Conservation (phyloP, 202 grass and related monocot genomes). For the Dendrocalamus latiflorus region DNA sequence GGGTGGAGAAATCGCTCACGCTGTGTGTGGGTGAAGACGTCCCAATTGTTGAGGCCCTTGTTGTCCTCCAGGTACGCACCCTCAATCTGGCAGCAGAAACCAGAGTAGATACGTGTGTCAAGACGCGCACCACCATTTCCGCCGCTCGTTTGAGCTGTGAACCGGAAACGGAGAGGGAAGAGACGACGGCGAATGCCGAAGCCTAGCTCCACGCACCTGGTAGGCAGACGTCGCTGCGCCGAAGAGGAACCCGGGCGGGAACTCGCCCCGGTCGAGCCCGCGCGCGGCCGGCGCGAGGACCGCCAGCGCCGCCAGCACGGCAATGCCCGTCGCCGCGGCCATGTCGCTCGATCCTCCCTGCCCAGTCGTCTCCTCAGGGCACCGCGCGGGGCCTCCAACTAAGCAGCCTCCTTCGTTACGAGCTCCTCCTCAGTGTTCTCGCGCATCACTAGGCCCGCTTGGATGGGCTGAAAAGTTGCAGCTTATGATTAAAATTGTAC, state of each 20-base stretch:
- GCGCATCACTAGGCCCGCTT: no score
- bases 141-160: neutral
- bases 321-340: neutral
- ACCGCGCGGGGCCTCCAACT: neutral
- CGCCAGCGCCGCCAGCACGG: neutral
- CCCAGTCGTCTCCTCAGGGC: neutral
- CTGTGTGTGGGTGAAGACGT: constrained; percentile 45
- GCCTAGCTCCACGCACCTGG: constrained; percentile 25
- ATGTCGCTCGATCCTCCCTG: neutral
- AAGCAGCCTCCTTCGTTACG: neutral
- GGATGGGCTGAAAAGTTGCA: no score
- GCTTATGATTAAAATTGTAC: no score
- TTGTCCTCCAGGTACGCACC: constrained; percentile 61
- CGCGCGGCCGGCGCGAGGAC: constrained; percentile 14
- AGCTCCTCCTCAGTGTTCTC: neutral
- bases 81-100: constrained; percentile 33
- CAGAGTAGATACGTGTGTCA: neutral
- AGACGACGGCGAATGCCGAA: neutral
- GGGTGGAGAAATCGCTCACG: neutral
- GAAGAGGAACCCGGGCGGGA: no score
- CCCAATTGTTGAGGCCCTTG: constrained; percentile 65
- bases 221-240: constrained; percentile 54
- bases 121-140: neutral
- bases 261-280: constrained; percentile 33
- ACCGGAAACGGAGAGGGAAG: neutral